Evolutionary conservation across 495 filamentous ascomycete species (phyloP).

Genomic region (Sphaerosporella brunnea): DNA sequence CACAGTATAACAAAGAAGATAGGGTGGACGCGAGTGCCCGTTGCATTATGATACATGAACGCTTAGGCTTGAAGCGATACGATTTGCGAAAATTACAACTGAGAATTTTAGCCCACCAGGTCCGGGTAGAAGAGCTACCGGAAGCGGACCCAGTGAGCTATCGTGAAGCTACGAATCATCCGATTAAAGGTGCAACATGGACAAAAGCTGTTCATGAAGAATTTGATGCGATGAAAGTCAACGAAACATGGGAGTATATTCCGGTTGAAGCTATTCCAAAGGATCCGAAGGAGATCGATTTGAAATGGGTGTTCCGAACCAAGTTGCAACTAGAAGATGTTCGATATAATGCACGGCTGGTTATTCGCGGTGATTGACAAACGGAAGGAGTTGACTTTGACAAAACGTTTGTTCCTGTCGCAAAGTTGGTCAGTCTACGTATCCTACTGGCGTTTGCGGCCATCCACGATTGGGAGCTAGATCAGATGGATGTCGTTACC

Average conservation of each 20-base stretch:
- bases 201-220: too few relatives aligned
- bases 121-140: too few relatives aligned
- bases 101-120: too few relatives aligned
- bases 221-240: too few relatives aligned
- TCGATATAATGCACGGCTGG: slow-evolving; percentile 1
- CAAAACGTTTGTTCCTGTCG: slow-evolving; percentile 3
- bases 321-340: not conserved
- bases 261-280: not conserved
- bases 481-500: slow-evolving; percentile 8
- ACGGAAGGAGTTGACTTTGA: not conserved
- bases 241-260: not conserved
- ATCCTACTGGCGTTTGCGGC: not conserved
- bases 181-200: too few relatives aligned
- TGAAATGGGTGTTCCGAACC: slow-evolving; percentile 6
- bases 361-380: slow-evolving; percentile 1
- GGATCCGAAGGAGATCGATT: not conserved
- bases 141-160: too few relatives aligned
- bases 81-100: too few relatives aligned
- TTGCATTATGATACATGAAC: too few relatives aligned
- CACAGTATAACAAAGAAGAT: too few relatives aligned
- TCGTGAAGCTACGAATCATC: too few relatives aligned
- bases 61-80: too few relatives aligned
- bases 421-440: not conserved
- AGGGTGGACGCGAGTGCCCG: too few relatives aligned
- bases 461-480: not conserved